Percentiles rank a stretch among this genome's conserved stretches.
These are phyloP conservation scores for Pisolithus orientalis DNA, from an alignment of 768 basidiomycete genomes.

Conservation along the genomic window DNA sequence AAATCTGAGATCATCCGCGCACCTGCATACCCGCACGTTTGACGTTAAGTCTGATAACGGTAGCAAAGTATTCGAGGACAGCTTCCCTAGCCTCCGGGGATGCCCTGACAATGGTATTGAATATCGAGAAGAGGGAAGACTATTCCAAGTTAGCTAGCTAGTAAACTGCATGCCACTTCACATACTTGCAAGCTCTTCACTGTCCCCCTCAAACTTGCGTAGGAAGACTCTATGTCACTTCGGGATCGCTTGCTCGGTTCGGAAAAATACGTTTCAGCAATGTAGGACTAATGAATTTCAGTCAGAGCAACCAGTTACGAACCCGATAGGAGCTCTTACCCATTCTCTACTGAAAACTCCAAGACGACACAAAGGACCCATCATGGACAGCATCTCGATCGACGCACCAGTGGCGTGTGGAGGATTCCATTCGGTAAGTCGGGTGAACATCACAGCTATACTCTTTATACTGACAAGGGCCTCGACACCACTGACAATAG, in stretches of 20 bases:
- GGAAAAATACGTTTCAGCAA: conserved; percentile 78
- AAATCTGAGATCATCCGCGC: conserved; percentile 5
- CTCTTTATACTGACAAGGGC: conserved; percentile 75
- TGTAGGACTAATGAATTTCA: conserved; percentile 48
- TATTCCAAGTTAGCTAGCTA: conserved; percentile 14
- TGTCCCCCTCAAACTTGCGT: conserved; percentile 80
- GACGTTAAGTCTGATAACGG: conserved; percentile 66
- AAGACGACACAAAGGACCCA: conserved; percentile 82
- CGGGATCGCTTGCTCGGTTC: conserved; percentile 72
- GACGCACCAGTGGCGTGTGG: conserved; percentile 46
- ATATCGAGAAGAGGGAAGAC: conserved; percentile 76
- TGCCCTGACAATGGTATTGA: conserved; percentile 83
- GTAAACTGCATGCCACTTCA: not conserved
- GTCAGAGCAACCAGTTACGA: conserved; percentile 1
- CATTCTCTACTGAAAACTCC: conserved; percentile 88
- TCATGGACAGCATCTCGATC: conserved; percentile 61
- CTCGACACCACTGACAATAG: conserved; percentile 74
- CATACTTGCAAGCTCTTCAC: conserved; percentile 77
- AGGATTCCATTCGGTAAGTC: conserved; percentile 71
- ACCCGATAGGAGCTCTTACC: conserved; percentile 39
- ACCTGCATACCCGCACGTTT: conserved; percentile 92
- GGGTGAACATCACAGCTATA: conserved; percentile 76
- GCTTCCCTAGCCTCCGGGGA: conserved; percentile 74
- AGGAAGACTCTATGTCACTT: conserved; percentile 76
- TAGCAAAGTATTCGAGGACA: conserved; percentile 76